Base-by-base conservation (phyloP, 2,329 filamentous ascomycete species). In the Paracamarosporium sp. region DNA sequence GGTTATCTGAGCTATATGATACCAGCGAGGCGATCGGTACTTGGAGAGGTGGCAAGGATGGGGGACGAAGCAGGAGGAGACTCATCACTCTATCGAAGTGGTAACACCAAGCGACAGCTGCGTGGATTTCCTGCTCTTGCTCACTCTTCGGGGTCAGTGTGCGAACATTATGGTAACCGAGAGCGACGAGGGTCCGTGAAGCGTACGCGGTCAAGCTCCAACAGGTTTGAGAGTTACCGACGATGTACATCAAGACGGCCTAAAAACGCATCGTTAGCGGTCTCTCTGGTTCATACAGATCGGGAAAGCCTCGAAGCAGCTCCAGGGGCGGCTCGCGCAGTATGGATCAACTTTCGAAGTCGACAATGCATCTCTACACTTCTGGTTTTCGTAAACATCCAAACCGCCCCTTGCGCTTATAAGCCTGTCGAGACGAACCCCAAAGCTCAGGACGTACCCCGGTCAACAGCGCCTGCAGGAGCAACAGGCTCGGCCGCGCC, bases 31-130 rank as follows among this genome's bases (percentile, higher is more conserved):
- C 62, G 9, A 66, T 57, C 27, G 67, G 65, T 44, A 74, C 55
- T 12, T 65, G 61, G 44, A 72, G 60, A 3, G 63, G 64, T 4
- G 72, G 71, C 24, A 75, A 50, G 5, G 70, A 71, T 6, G 63
- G 60, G 9, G 73, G 73, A 2, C 73, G 67, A 25, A 73, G 60
- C 9, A 75, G 60, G 9, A 73, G 50, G 30, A 73, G 51, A 44
- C 70, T 71, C 62, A 74, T 71, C 27, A 63, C 56, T 33, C 68
- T 69, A 55, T 75, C 72, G 38, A 75, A 68, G 24, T 72, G 65
- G n/a, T 66, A 64, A 35, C 68, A 71, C 64, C 71, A 73, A 30
- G 70, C 66, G 1, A 74, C 61, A 17, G 62, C 66, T 13, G 65
- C 63, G n/a, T 64, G 57, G 15, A 72, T 71, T 35, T 74, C 70